Evolutionary conservation across 2,329 filamentous ascomycete genomes (phyloP), one percentile per base, ranked within the genome.

Genomic region (Pseudogymnoascus sp.): DNA sequence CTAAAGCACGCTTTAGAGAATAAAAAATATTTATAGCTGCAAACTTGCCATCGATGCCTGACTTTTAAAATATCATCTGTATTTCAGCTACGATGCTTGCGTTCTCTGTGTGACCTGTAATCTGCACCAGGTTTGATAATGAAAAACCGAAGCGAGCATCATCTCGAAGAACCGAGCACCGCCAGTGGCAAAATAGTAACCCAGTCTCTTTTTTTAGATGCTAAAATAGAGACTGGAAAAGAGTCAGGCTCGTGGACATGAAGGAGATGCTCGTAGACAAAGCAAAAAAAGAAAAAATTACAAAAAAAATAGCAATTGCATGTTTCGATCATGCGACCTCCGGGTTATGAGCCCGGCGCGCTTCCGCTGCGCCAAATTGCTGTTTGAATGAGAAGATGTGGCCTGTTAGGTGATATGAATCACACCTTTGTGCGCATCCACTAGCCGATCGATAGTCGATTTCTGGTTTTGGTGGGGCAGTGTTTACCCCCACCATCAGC

Each of bases 261-360:
- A n/a, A 6, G 44, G 26, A 31, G 44, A 33, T 31, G n/a, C 44
- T 31, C n/a, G 4, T 5, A 9, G 26, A 50, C 26, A 11, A 1
- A 5, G 21, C 21, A 50, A 33, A 50, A 58, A 11, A 58, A 13
- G 36, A 36, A 58, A 37, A 39, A 58, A 17, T 9, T 37, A 29
- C 36, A 37, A 58, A 58, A 58, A 24, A 58, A n/a, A 37, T 58
- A 58, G 57, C 57, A 58, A 58, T 58, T 58, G 57, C 63, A 41
- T 60, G 62, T 62, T 60, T 63, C 60, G 62, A 63, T 62, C 62
- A 26, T 36, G 60, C 35, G 60, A 63, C 62, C 62, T 63, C 62
- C 50, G 60, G 62, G 62, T 63, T 63, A 63, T 63, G 62, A 63
- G 62, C 62, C 62, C 60, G 60, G 62, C 62, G 62, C 62, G 62